These are phyloP conservation scores for Barnettozyma hawaiiensis DNA, from an alignment of 1,139 yeast genomes.

Conservation along the genomic window DNA sequence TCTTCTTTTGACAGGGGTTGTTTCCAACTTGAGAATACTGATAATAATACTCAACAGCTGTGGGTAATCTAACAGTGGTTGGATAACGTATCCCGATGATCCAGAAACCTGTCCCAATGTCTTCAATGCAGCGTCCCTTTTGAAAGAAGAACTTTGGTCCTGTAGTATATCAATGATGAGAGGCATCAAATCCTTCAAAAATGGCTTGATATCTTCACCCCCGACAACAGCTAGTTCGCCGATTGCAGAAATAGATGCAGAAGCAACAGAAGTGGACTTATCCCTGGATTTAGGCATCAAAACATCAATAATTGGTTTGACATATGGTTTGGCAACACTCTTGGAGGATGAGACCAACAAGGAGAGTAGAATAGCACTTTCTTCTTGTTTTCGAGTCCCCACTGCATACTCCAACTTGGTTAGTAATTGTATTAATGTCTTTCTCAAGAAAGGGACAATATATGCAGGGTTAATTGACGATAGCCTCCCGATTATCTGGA, in stretches of 20 bases:
- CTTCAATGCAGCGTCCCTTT: conserved; percentile 84
- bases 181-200: conserved; percentile 77
- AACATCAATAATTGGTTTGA: conserved; percentile 82
- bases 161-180: conserved; percentile 80
- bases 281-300: conserved; percentile 74
- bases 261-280: conserved; percentile 69
- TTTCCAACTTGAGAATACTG: conserved; percentile 74
- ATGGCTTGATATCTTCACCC: conserved; percentile 76
- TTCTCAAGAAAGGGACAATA: conserved; percentile 87
- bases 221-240: conserved; percentile 89
- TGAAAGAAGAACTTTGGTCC: conserved; percentile 81
- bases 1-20: conserved; percentile 65
- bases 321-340: conserved; percentile 81
- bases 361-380: conserved; percentile 72
- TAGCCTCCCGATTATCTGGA: conserved; percentile 74
- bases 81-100: conserved; percentile 91
- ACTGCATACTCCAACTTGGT: conserved; percentile 83
- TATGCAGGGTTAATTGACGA: conserved; percentile 91
- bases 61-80: conserved; percentile 88
- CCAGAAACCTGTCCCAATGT: conserved; percentile 86
- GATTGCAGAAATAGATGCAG: conserved; percentile 81
- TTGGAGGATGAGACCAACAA: conserved; percentile 72
- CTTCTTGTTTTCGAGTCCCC: conserved; percentile 73
- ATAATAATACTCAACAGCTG: conserved; percentile 78
- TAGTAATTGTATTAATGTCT: conserved; percentile 75